Evolutionary conservation across 257 asterid genomes (phyloP).

Genomic region (Solanum ossicruentum): DNA sequence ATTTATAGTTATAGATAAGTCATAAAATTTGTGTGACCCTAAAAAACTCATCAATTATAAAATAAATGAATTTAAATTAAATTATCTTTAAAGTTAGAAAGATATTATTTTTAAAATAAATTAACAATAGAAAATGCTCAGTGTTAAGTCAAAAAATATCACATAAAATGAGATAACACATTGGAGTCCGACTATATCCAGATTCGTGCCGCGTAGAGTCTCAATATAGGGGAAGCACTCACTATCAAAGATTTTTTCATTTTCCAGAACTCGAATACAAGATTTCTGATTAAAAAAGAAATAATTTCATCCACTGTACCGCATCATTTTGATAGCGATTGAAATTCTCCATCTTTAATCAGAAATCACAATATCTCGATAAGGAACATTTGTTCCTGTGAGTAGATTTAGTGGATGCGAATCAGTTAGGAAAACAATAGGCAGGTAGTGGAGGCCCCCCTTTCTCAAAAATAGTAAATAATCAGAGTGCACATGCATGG

Average conservation of each 20-base stretch:
- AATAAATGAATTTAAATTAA: background rate
- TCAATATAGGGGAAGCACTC: too few species aligned
- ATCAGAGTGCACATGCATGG: slow-evolving; percentile 2
- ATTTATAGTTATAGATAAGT: background rate
- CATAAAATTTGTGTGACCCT: background rate
- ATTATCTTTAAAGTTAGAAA: background rate
- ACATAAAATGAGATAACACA: too few species aligned
- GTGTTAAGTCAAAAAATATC: too few species aligned
- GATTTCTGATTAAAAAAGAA: too few species aligned
- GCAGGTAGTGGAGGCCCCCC: background rate
- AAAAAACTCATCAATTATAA: background rate
- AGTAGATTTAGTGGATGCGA: background rate
- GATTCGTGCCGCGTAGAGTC: too few species aligned
- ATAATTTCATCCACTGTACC: accelerated
- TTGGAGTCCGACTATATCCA: too few species aligned
- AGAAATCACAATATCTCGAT: background rate
- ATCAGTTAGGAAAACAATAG: background rate
- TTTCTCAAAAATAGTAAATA: background rate
- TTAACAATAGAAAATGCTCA: too few species aligned
- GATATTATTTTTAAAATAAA: too few species aligned
- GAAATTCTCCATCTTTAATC: background rate
- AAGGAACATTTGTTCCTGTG: background rate
- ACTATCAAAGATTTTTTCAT: too few species aligned
- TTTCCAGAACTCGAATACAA: too few species aligned
- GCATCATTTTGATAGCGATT: too few species aligned